Evolutionary conservation across 2,329 filamentous ascomycete species (phyloP).

Genomic region (Beauveria asiatica): DNA sequence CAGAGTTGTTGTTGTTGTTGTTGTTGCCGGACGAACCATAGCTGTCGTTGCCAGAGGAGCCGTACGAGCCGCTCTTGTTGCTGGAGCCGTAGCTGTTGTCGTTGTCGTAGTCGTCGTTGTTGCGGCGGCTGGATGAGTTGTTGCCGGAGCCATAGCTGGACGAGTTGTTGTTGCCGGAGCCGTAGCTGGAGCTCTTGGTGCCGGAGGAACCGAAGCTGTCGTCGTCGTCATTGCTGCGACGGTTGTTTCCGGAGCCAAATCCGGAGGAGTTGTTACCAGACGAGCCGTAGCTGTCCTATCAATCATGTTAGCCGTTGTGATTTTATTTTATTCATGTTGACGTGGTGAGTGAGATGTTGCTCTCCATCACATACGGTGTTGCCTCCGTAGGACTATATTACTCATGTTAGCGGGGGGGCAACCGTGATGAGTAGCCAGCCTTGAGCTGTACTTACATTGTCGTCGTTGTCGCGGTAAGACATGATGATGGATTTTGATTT

Average conservation of each 20-base stretch:
- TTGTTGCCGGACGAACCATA: slow-evolving; percentile 13
- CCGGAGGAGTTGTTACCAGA: slow-evolving; percentile 5
- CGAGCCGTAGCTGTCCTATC: slow-evolving; percentile 13
- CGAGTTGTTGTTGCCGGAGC: neutral
- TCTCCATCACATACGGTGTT: slow-evolving; percentile 18
- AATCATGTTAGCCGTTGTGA: neutral
- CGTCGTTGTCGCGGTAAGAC: slow-evolving; percentile 39
- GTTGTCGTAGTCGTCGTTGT: slow-evolving; percentile 11
- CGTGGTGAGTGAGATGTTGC: neutral
- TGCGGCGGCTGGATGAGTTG: slow-evolving; percentile 13
- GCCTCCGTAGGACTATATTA: slow-evolving; percentile 21
- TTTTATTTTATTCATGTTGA: fast-evolving
- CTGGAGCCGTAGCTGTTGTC: slow-evolving; percentile 13
- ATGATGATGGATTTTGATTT: slow-evolving; percentile 22
- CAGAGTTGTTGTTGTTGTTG: slow-evolving; percentile 9
- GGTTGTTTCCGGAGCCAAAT: slow-evolving; percentile 1
- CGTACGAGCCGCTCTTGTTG: slow-evolving; percentile 8
- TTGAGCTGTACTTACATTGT: slow-evolving; percentile 20
- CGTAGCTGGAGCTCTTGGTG: slow-evolving; percentile 5
- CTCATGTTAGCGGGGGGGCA: slow-evolving; percentile 5
- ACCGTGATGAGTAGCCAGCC: neutral
- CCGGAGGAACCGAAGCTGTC: neutral
- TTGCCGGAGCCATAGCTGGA: neutral
- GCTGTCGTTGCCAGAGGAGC: slow-evolving; percentile 16
- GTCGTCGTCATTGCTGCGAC: slow-evolving; percentile 11